A percentile compares a stretch with the other conserved stretches of the same genome.
These are phyloP conservation scores for Yarrowia porcina DNA, from an alignment of 805 yeast genomes.

Conservation along the genomic window DNA sequence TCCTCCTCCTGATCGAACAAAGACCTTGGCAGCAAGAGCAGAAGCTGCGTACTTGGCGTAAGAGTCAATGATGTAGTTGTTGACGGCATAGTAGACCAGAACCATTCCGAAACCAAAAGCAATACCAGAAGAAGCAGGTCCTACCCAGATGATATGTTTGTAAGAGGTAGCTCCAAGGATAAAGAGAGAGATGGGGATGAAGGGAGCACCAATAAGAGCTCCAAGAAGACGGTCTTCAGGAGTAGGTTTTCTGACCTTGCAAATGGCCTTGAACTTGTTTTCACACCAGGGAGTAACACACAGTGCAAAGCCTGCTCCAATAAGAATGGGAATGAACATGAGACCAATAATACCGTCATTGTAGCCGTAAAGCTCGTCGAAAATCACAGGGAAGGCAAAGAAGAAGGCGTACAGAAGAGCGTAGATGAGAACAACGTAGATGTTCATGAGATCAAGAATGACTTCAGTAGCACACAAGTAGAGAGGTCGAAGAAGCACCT, in stretches of 20 bases:
- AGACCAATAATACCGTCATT: slow-evolving; percentile 76
- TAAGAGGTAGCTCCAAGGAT: slow-evolving; percentile 61
- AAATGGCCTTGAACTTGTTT: slow-evolving; percentile 51
- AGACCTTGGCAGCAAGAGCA: slow-evolving; percentile 61
- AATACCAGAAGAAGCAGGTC: slow-evolving; percentile 56
- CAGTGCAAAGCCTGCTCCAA: slow-evolving; percentile 77
- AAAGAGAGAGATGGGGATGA: slow-evolving; percentile 52
- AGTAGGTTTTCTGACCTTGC: slow-evolving; percentile 45
- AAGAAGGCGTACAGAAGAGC: slow-evolving; percentile 89
- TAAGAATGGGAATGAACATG: slow-evolving; percentile 85
- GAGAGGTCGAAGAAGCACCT: slow-evolving; percentile 72
- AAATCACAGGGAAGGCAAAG: slow-evolving; percentile 92
- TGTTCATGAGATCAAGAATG: slow-evolving; percentile 76
- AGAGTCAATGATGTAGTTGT: slow-evolving; percentile 71
- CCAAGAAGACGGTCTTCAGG: slow-evolving; percentile 59
- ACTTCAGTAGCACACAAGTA: slow-evolving; percentile 77
- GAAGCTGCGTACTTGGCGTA: slow-evolving; percentile 61
- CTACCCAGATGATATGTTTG: slow-evolving; percentile 47
- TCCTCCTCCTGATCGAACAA: slow-evolving; percentile 59
- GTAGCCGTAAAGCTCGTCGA: slow-evolving; percentile 66
- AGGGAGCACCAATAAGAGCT: slow-evolving; percentile 47
- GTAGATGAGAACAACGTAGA: slow-evolving; percentile 83
- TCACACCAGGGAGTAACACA: slow-evolving; percentile 74
- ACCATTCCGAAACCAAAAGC: slow-evolving; percentile 56
- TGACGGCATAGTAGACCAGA: slow-evolving; percentile 65